phyloP scores from a whole-genome alignment of 2,329 filamentous ascomycete species.

The Pyrenophora graminea region DNA sequence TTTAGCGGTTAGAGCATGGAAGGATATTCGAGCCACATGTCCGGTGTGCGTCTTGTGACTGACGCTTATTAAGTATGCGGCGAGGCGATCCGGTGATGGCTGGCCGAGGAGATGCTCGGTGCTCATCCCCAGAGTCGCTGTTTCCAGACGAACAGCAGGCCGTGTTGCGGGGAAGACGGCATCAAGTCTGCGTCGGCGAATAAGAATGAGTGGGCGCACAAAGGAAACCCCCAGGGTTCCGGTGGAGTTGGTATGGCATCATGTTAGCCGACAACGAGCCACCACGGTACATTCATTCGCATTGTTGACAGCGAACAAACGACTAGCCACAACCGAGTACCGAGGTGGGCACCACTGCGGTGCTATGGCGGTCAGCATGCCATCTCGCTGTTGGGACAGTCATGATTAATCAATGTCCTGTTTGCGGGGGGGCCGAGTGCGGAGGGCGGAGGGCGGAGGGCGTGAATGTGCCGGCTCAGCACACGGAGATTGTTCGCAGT shows the following conservation, averaged over 20 bases:
- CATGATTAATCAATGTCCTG: not conserved
- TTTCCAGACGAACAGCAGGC: conserved; percentile 17
- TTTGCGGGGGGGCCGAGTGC: too few species aligned
- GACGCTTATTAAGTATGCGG: conserved; percentile 13
- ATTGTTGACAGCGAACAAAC: conserved; percentile 4
- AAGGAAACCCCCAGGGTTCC: conserved; percentile 25
- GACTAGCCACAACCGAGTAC: not conserved
- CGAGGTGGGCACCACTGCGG: not conserved
- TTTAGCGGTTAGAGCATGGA: not conserved
- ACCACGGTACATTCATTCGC: conserved; percentile 5
- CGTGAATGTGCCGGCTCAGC: not conserved
- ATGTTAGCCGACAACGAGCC: conserved; percentile 14
- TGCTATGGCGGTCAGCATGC: conserved; percentile 8
- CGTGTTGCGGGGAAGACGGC: conserved; percentile 35
- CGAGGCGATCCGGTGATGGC: conserved; percentile 6
- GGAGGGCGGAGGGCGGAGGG: conserved; percentile 4
- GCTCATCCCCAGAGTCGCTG: conserved; percentile 19
- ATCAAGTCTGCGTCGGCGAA: conserved; percentile 21
- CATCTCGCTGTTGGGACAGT: not conserved
- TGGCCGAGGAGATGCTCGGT: conserved; percentile 41
- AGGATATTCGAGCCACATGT: conserved; percentile 9
- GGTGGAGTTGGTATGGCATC: conserved; percentile 11
- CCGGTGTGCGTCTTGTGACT: not conserved
- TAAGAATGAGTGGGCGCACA: conserved; percentile 17
- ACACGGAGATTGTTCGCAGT: conserved; percentile 9